Base-by-base conservation (phyloP, 345 rosid genomes). In the Aethionema arabicum region DNA sequence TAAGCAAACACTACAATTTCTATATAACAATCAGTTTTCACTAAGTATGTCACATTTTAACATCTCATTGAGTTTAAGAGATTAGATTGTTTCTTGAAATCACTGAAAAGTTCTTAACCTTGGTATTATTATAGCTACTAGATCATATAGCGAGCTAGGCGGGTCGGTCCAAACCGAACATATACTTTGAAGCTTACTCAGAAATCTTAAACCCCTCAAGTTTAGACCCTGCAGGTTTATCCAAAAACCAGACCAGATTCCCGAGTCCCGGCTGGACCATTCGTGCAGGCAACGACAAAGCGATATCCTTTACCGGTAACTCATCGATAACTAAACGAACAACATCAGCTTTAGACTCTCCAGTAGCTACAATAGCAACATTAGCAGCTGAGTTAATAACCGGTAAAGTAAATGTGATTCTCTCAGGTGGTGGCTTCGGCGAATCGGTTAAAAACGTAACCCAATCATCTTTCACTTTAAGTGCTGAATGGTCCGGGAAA, bases 321-420 rank as follows among this genome's bases (percentile, higher is more conserved):
- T 77, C 83, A 30, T 85, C 86, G 15, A 87, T 70, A 7, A 82
- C 91, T 65, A 83, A 67, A 74, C 81, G 91, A 1, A 83, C 64
- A 37, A 87, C 83, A 56, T 82, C 85, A 29, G 98, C 87, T 76
- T 89, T 86, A 80, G 74, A 73, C 39, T 83, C 95, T 2, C 91
- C 96, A 3, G 86, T 67, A 63, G 82, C 93, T 0, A 87, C 88
- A 11, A 92, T 49, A 4, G 70, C 93, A 29, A 92, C 93, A 11
- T 76, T 83, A 49, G 95, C 78, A 32, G 98, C 91, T 1, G 96
- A 77, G 74, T 89, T 89, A 76, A 92, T 87, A 80, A 89, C 95
- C 0, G 95, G 96, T 64, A 92, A 60, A 50, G 95, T 92, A 73
- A 89, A 92, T 5, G 95, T 92, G 70, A 92, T 85, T 75, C 98